These are phyloP conservation scores for Mortierella sp. DNA, from an alignment of 371 early-diverging fungal genomes.

Conservation along the genomic window DNA sequence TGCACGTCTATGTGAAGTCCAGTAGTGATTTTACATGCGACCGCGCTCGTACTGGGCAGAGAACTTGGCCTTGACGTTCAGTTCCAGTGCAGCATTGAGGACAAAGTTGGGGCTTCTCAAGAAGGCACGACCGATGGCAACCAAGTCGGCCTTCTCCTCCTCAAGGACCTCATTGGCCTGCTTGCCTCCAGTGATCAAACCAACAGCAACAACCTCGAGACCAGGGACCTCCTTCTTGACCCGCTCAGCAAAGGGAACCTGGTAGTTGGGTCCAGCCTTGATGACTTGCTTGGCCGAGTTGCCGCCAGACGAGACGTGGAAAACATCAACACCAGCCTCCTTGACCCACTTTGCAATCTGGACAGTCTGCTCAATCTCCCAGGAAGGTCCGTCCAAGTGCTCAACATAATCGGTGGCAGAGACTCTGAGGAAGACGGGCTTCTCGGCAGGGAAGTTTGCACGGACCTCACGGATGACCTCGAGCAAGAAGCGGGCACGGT, in stretches of 20 bases:
- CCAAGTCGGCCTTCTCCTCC: constrained; percentile 75
- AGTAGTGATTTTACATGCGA: constrained; percentile 1
- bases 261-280: constrained; percentile 69
- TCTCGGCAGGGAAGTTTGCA: constrained; percentile 77
- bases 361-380: constrained; percentile 77
- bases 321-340: constrained; percentile 79
- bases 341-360: constrained; percentile 68
- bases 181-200: constrained; percentile 73
- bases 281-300: constrained; percentile 66
- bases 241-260: constrained; percentile 76
- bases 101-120: constrained; percentile 76
- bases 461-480: constrained; percentile 75
- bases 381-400: constrained; percentile 57
- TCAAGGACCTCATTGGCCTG: constrained; percentile 81
- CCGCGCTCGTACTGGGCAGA: constrained; percentile 73
- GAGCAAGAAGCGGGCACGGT: constrained; percentile 76
- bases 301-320: constrained; percentile 83
- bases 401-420: constrained; percentile 83
- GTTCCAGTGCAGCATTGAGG: constrained; percentile 64
- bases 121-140: constrained; percentile 82
- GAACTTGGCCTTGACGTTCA: constrained; percentile 75
- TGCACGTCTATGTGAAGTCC: background rate
- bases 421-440: constrained; percentile 85
- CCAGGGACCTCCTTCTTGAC: constrained; percentile 71
- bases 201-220: constrained; percentile 79